These are phyloP conservation scores for Brassica rapa DNA, from an alignment of 345 rosid genomes.

Conservation along the genomic window DNA sequence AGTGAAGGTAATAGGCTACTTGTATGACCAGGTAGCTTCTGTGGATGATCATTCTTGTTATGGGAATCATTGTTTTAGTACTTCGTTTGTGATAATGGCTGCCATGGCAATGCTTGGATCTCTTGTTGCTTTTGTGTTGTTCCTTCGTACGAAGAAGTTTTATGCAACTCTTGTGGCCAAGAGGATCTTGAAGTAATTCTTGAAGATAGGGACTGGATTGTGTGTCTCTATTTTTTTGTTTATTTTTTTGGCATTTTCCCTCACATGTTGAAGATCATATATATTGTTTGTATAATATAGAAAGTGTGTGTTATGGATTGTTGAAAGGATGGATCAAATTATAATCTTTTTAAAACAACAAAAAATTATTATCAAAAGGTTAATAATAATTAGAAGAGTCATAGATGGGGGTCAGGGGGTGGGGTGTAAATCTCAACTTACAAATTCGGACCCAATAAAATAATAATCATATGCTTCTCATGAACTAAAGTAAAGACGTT, in stretches of 20 bases:
- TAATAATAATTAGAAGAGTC: background rate
- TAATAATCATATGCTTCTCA: too few relatives aligned
- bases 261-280: background rate
- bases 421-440: too few relatives aligned
- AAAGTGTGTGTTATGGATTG: conserved; percentile 2
- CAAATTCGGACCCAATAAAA: background rate
- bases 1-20: conserved; percentile 73
- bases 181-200: conserved; percentile 36
- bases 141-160: conserved; percentile 65
- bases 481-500: too few relatives aligned
- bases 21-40: conserved; percentile 62
- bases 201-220: background rate
- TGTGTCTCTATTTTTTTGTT: background rate
- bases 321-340: background rate
- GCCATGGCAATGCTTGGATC: conserved; percentile 56
- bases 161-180: conserved; percentile 53
- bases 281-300: background rate
- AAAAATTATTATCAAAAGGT: background rate
- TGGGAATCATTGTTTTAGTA: conserved; percentile 70
- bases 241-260: background rate
- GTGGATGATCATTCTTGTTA: conserved; percentile 54
- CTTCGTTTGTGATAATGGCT: conserved; percentile 76
- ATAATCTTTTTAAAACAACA: background rate
- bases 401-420: background rate
- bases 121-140: conserved; percentile 56